Evolutionary conservation across 2,329 filamentous ascomycete species (phyloP).

Genomic region (Colletotrichum eremochloae): DNA sequence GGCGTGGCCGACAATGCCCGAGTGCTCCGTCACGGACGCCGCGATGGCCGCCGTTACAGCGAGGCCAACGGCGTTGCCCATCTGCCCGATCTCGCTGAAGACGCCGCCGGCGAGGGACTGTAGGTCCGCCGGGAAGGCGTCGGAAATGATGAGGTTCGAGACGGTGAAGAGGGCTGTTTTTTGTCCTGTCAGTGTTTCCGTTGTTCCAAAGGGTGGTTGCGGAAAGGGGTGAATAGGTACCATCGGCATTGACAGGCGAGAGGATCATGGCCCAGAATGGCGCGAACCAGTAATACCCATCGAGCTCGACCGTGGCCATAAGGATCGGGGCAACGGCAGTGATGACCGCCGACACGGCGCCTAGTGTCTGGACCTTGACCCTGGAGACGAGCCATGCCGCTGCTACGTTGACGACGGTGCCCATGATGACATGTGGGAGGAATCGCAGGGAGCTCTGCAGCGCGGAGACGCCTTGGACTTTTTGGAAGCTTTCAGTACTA

Average conservation of each 20-base stretch:
- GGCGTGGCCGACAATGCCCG: constrained; percentile 41
- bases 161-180: constrained; percentile 66
- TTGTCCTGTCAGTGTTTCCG: neutral
- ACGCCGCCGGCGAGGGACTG: constrained; percentile 72
- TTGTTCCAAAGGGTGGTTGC: too few relatives aligned
- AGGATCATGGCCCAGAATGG: constrained; percentile 60
- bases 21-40: constrained; percentile 58
- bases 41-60: constrained; percentile 64
- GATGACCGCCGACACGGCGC: constrained; percentile 57
- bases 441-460: constrained; percentile 63
- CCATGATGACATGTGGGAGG: constrained; percentile 61
- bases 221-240: constrained; percentile 42
- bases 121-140: constrained; percentile 65
- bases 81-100: constrained; percentile 70
- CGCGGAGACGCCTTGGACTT: constrained; percentile 60
- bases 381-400: constrained; percentile 58
- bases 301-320: constrained; percentile 65
- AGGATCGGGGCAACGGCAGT: constrained; percentile 63
- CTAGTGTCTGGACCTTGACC: constrained; percentile 55
- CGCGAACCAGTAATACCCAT: constrained; percentile 64
- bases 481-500: constrained; percentile 59
- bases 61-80: constrained; percentile 67
- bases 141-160: constrained; percentile 66
- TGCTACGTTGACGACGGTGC: constrained; percentile 56
- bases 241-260: constrained; percentile 59